Evolutionary conservation across 352 stramenopile species (phyloP), one percentile per base, ranked within the genome.

Genomic region (Globisporangium middletonii): DNA sequence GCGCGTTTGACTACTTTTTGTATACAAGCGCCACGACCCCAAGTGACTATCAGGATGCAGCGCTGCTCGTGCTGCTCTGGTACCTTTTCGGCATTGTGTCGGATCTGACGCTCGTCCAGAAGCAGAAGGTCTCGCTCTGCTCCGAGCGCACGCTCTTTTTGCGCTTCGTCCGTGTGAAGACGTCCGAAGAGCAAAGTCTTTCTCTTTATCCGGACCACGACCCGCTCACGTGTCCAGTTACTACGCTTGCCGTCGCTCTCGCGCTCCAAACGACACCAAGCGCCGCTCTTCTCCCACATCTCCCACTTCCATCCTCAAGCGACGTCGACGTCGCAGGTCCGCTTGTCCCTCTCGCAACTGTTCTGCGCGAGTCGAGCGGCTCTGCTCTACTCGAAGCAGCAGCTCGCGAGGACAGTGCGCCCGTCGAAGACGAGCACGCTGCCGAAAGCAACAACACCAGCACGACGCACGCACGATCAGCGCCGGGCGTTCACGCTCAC

Each of bases 11-110:
- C 3, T 0, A 1, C 30, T 28, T n/a, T 37, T 23, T 48, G 13
- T 28, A 48, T 48, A 19, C 59, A 56, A 8, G 13, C 15, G 45
- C 57, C 0, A 27, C 16, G 9, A 57, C 28, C 1, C 3, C 38
- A 4, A 51, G 45, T 1, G 52, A 68, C 19, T 65, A 73, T 23
- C 58, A 73, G 37, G 62, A 73, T n/a, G 59, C 63, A 8, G 56
- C 51, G 4, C n/a, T 65, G 4, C 26, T 67, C 11, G 56, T 55
- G 0, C 9, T 67, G 0, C 56, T 67, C 44, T 65, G 58, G 58
- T 65, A 63, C 23, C 23, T 52, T 4, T 62, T 72, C 23, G 61
- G 61, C 0, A 50, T 55, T 7, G 55, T 43, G 5, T 64, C 37
- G 0, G 52, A 60, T 18, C 37, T 70, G 2, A 46, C 33, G 3